Evolutionary conservation across 768 basidiomycete genomes (phyloP).

Genomic region (Psilocybe cubensis): DNA sequence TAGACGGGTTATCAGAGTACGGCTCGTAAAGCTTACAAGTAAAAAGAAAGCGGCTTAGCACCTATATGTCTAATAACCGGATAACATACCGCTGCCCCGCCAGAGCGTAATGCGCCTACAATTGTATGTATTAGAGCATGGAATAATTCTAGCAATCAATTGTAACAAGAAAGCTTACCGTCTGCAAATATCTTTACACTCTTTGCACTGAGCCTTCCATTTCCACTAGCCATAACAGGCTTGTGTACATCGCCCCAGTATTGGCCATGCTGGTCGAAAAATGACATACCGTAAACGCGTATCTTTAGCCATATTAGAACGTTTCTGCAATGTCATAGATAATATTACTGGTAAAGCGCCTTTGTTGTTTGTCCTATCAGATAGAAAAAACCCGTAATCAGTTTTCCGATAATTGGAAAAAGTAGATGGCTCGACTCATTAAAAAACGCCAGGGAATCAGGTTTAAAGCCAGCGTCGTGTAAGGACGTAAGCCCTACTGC

Average conservation of each 20-base stretch:
- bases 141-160: too few relatives aligned
- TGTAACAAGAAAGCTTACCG: conserved; percentile 44
- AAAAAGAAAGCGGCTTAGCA: background rate
- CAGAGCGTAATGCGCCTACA: conserved; percentile 81
- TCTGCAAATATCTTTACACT: conserved; percentile 83
- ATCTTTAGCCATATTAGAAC: conserved; percentile 53
- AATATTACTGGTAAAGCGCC: conserved; percentile 68
- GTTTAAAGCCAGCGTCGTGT: conserved; percentile 82
- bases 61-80: background rate
- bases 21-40: conserved; percentile 69
- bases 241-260: conserved; percentile 75
- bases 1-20: conserved; percentile 77
- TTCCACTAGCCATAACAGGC: conserved; percentile 57
- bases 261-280: conserved; percentile 62
- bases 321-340: too few relatives aligned
- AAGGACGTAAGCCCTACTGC: conserved; percentile 77
- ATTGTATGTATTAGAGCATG: background rate
- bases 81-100: conserved; percentile 80
- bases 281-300: conserved; percentile 78
- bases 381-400: background rate
- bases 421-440: conserved; percentile 46
- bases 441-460: conserved; percentile 73
- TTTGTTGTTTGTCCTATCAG: conserved; percentile 48
- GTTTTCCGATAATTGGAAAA: background rate
- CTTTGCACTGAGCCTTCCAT: conserved; percentile 67